Conservation (phyloP, 352 stramenopile genomes). For the Phytopythium boreale region DNA sequence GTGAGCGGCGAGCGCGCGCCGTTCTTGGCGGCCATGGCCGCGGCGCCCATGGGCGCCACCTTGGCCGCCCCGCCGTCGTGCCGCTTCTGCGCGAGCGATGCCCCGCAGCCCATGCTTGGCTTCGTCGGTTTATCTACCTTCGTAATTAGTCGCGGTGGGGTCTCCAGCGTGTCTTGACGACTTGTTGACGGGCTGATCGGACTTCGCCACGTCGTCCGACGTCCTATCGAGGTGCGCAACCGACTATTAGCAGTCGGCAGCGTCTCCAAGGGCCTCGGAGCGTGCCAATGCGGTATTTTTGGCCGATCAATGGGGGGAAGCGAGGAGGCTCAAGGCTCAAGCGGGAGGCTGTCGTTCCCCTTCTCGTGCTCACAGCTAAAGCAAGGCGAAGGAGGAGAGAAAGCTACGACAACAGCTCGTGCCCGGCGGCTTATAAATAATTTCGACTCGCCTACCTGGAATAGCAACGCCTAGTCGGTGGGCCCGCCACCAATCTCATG, state of each 20-base stretch:
- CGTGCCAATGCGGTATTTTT: not conserved
- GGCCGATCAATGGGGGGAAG: not conserved
- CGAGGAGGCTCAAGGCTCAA: not conserved
- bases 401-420: not conserved
- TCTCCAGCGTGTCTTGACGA: not conserved
- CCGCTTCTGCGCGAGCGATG: constrained; percentile 44
- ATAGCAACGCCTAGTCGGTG: not conserved
- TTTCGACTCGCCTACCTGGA: not conserved
- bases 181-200: not conserved
- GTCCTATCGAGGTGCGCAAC: not conserved
- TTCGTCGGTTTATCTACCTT: not conserved
- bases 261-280: too few species aligned
- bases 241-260: not conserved
- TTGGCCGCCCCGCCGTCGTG: constrained; percentile 43
- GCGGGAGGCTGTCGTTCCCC: not conserved
- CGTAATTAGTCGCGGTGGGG: not conserved
- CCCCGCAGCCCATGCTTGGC: constrained; percentile 58
- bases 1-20: constrained; percentile 61
- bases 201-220: not conserved
- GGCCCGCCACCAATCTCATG: too few species aligned
- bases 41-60: constrained; percentile 24
- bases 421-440: not conserved
- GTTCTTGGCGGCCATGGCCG: constrained; percentile 23
- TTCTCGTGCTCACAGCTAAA: too few species aligned
- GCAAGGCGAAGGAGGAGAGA: not conserved